Evolutionary conservation across 306 rosid species (phyloP).

Genomic region (Vigna mungo): DNA sequence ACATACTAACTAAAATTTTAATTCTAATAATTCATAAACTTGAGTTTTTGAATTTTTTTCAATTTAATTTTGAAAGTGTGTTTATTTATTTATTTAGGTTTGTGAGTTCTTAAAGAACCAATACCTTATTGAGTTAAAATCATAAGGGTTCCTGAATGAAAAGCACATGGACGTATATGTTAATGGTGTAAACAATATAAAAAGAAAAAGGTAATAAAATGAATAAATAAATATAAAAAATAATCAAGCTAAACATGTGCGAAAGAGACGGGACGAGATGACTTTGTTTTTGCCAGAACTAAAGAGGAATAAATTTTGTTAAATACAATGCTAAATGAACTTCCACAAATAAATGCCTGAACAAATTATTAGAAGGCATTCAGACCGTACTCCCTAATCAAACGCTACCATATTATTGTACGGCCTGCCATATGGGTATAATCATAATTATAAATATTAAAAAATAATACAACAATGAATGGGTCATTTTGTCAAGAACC

Average conservation of each 20-base stretch:
- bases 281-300: no score
- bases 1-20: no score
- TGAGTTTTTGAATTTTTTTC: no score
- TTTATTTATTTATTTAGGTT: no score
- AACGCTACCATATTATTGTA: constrained; percentile 13
- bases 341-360: background rate
- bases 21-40: no score
- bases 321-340: constrained; percentile 1
- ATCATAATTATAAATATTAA: constrained; percentile 25
- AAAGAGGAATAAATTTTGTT: background rate
- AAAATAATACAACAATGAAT: background rate
- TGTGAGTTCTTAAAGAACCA: no score
- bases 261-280: no score
- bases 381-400: no score
- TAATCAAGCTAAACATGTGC: background rate
- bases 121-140: no score
- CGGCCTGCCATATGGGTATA: background rate
- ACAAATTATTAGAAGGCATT: background rate
- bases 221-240: no score
- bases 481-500: constrained; percentile 41
- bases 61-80: background rate
- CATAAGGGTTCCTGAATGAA: no score
- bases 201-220: no score
- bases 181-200: background rate
- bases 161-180: background rate